Base-by-base conservation (phyloP, 2,329 filamentous ascomycete genomes). In the Colletotrichum tropicale region DNA sequence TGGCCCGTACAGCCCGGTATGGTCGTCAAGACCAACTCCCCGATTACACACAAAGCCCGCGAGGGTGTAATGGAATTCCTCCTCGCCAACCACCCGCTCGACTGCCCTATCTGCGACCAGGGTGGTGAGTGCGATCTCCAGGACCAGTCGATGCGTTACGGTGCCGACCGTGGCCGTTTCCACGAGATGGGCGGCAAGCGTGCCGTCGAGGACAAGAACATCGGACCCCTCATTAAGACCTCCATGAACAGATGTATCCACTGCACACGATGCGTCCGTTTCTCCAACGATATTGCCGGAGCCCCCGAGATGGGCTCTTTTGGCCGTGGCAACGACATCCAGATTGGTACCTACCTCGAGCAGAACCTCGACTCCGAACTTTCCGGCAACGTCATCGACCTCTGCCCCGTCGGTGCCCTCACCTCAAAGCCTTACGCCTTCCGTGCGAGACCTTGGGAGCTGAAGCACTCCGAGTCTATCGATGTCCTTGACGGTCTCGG, bases 241-340 rank as follows among this genome's bases (percentile, higher is more conserved):
- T 99, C 97, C 66, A 99, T 99, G 97, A 99, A 99, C 91, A 92
- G 97, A 85, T 99, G 97, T 87, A 99, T 99, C 82, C 97, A 99
- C 89, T 99, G 97, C 90, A 99, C 97, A 78, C 93, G 97, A 82
- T 99, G 97, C 87, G 93, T 99, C 81, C 96, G 97, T 83, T 99
- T 99, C 87, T 95, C 97, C 84, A 99, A 98, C 87, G 97, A 99
- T 82, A 91, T 99, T 82, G 97, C 97, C 77, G 97, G 97, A 82
- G 97, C 97, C 76, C 96, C 97, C 43, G 97, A 99, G 86, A 91
- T 99, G 81, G 97, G 97, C 80, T 98, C 96, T 43, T 94, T 94
- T 34, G 97, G 97, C 83, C 95, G 97, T 89, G 97, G 97, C 84
- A 98, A 98, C 87, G 95, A 98, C 85, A 92, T 99, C 82, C 96